Percentiles rank a stretch among this genome's conserved stretches.
Conservation (phyloP, 208 protist genomes). For the Crithidia mellificae region DNA sequence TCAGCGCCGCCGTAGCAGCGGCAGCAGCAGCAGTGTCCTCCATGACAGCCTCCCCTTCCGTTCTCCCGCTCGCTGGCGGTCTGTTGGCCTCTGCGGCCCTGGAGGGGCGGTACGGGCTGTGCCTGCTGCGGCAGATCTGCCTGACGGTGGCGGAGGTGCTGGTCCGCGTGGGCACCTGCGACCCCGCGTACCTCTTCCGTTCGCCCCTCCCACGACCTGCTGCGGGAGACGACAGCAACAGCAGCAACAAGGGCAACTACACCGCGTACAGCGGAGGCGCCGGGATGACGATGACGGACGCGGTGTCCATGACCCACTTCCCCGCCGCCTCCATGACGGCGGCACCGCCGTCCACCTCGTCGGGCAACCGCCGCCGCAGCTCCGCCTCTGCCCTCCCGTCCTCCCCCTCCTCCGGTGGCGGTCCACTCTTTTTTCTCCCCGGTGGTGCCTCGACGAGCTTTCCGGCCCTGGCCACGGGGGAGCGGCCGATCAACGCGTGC, state of each 20-base stretch:
- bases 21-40: conserved; percentile 1
- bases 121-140: conserved; percentile 54
- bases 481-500: conserved; percentile 48
- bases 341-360: neutral
- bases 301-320: neutral
- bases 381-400: neutral
- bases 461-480: neutral
- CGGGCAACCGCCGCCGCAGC: conserved; percentile 5
- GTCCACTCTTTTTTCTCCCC: neutral
- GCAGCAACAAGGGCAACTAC: neutral
- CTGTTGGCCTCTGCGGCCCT: conserved; percentile 46
- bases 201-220: neutral
- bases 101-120: conserved; percentile 43
- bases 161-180: conserved; percentile 46
- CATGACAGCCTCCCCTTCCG: neutral
- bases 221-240: neutral
- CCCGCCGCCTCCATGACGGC: neutral
- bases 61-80: conserved; percentile 10
- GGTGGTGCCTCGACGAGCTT: neutral
- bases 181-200: conserved; percentile 46
- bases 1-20: neutral
- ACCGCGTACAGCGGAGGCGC: neutral
- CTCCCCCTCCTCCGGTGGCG: too few relatives aligned
- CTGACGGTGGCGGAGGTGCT: conserved; percentile 68
- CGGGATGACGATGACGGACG: neutral